These are phyloP conservation scores for Metschnikowia similis DNA, from an alignment of 805 yeast genomes.

Conservation along the genomic window DNA sequence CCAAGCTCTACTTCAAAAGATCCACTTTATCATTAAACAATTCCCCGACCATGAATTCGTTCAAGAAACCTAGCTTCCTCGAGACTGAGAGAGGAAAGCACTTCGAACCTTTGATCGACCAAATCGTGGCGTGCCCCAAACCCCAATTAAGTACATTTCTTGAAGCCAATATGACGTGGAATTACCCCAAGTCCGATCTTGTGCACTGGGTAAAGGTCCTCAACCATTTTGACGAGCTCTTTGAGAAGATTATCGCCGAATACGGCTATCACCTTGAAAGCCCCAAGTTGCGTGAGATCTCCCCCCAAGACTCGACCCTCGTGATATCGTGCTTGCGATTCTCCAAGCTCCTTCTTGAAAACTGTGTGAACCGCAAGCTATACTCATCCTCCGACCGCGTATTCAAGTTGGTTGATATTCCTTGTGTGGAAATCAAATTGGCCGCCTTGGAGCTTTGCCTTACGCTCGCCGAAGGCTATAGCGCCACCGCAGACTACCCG, in stretches of 20 bases:
- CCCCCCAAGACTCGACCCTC: slow-evolving; percentile 42
- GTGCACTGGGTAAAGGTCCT: slow-evolving; percentile 74
- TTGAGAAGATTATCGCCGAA: slow-evolving; percentile 50
- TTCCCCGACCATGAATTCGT: slow-evolving; percentile 26
- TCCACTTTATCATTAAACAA: too few species aligned
- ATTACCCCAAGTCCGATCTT: slow-evolving; percentile 63
- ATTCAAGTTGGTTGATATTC: slow-evolving; percentile 52
- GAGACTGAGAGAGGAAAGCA: slow-evolving; percentile 28
- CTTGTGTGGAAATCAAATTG: slow-evolving; percentile 55
- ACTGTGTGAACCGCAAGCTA: slow-evolving; percentile 62
- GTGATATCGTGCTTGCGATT: slow-evolving; percentile 55
- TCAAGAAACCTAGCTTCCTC: slow-evolving; percentile 11
- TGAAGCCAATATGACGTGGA: slow-evolving; percentile 45
- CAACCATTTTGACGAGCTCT: slow-evolving; percentile 67
- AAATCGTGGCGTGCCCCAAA: slow-evolving; percentile 32
- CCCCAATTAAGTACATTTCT: slow-evolving; percentile 39
- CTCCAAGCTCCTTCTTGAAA: slow-evolving; percentile 58
- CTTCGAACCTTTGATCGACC: slow-evolving; percentile 30
- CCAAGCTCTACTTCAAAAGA: too few species aligned
- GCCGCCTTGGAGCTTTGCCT: slow-evolving; percentile 59
- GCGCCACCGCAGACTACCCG: slow-evolving; percentile 38
- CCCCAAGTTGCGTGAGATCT: slow-evolving; percentile 45
- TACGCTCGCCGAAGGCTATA: slow-evolving; percentile 57
- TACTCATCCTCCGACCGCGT: slow-evolving; percentile 66
- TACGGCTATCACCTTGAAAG: slow-evolving; percentile 48